Percentiles rank a stretch among this genome's conserved stretches.
These are phyloP conservation scores for Naganishia vaughanmartiniae DNA, from an alignment of 768 basidiomycete species.

Conservation along the genomic window DNA sequence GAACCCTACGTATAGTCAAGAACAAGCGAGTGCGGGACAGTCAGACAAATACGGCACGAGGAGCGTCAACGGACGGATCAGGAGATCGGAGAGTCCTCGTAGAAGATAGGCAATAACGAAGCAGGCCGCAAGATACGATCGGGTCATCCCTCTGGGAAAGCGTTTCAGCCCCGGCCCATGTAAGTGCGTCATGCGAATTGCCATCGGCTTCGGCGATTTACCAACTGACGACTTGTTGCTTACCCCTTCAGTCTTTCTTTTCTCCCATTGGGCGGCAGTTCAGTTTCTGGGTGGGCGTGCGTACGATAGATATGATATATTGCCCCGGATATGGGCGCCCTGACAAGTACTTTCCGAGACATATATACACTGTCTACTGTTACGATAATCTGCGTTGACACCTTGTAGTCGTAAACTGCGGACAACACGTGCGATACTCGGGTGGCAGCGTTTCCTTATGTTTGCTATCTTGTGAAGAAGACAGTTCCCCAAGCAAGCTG, in stretches of 20 bases:
- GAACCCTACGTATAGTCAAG: neutral
- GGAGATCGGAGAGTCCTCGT: slow-evolving; percentile 14
- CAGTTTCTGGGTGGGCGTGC: too few species aligned
- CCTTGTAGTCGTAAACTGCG: too few species aligned
- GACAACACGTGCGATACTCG: too few species aligned
- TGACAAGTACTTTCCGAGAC: too few species aligned
- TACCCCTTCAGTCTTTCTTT: neutral
- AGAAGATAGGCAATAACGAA: neutral
- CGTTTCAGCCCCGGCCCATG: neutral
- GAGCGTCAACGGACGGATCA: neutral
- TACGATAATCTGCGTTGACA: too few species aligned
- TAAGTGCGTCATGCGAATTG: neutral
- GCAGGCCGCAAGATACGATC: neutral
- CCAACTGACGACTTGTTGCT: neutral
- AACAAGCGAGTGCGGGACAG: neutral
- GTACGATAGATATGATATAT: too few species aligned
- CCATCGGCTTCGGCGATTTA: neutral
- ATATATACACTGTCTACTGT: too few species aligned
- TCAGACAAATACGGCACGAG: neutral
- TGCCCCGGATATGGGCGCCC: too few species aligned
- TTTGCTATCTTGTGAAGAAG: too few species aligned
- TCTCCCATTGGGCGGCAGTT: too few species aligned
- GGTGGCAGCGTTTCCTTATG: too few species aligned
- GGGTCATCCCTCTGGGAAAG: neutral
- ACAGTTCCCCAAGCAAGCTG: too few species aligned